phyloP scores from a whole-genome alignment of 2,329 filamentous ascomycete genomes.

The Nemania serpens region DNA sequence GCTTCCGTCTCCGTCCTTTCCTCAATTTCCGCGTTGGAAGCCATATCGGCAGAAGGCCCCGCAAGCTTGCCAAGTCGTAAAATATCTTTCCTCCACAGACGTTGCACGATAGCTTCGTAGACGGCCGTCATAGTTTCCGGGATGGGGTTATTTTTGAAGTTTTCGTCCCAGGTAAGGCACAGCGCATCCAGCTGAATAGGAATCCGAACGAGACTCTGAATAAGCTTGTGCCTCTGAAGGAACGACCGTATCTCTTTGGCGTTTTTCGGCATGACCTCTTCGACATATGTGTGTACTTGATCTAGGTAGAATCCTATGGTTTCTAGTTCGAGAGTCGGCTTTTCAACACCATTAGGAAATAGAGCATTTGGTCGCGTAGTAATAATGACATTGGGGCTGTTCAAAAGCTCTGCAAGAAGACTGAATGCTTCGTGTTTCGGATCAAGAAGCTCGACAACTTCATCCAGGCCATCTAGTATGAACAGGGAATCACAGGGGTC shows the following conservation, averaged over 20 bases:
- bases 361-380: conserved; percentile 44
- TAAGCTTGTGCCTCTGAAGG: conserved; percentile 40
- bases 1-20: conserved; percentile 31
- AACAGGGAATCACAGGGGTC: conserved; percentile 37
- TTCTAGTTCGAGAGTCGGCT: conserved; percentile 45
- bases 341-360: conserved; percentile 16
- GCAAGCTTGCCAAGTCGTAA: conserved; percentile 35
- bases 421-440: not conserved
- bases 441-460: conserved; percentile 38
- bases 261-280: conserved; percentile 24
- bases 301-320: conserved; percentile 46
- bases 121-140: conserved; percentile 46
- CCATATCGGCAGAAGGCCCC: conserved; percentile 1
- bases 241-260: conserved; percentile 40
- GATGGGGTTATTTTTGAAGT: conserved; percentile 8
- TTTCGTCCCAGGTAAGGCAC: conserved; percentile 45
- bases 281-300: conserved; percentile 44
- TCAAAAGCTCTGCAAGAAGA: conserved; percentile 1
- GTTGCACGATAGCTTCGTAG: conserved; percentile 42
- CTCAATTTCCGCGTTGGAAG: conserved; percentile 27
- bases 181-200: conserved; percentile 51
- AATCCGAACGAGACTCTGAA: conserved; percentile 46
- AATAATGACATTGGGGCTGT: conserved; percentile 45
- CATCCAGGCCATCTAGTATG: conserved; percentile 52
- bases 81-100: conserved; percentile 46